phyloP scores from a whole-genome alignment of 2,329 filamentous ascomycete species.

The Bimuria novae-zelandiae region DNA sequence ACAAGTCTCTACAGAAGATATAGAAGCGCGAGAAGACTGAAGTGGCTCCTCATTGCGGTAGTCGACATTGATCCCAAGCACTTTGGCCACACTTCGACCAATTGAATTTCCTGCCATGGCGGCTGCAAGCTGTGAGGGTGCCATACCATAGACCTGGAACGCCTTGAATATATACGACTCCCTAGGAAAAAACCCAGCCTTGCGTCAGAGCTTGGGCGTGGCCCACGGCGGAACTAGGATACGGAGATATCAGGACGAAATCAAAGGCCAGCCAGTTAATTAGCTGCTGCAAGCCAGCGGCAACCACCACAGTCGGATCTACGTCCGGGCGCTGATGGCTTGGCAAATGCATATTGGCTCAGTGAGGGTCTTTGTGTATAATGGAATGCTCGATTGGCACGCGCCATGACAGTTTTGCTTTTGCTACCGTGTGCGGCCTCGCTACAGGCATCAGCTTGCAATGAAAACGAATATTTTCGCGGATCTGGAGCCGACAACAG shows the following conservation, averaged over 20 bases:
- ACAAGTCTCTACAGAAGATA: constrained; percentile 64
- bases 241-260: not conserved
- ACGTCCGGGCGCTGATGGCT: constrained; percentile 9
- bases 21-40: constrained; percentile 60
- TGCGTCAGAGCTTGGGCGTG: constrained; percentile 11
- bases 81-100: constrained; percentile 65
- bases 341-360: constrained; percentile 9
- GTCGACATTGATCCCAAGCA: constrained; percentile 79
- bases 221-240: constrained; percentile 6
- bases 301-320: constrained; percentile 6
- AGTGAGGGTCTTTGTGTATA: constrained; percentile 1
- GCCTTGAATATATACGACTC: constrained; percentile 22
- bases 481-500: constrained; percentile 16
- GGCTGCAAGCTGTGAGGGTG: constrained; percentile 7
- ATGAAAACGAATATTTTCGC: not conserved
- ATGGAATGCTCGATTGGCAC: constrained; percentile 8
- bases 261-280: constrained; percentile 7
- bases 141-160: constrained; percentile 3
- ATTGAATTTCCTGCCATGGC: constrained; percentile 18
- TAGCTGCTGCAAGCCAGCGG: constrained; percentile 5
- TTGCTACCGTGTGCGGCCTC: constrained; percentile 4
- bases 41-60: constrained; percentile 64
- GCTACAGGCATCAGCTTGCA: not conserved
- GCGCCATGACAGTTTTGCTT: constrained; percentile 9
- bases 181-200: not conserved